Evolutionary conservation across 1,139 yeast species (phyloP).

Genomic region (Yamadazyma epiphylla): DNA sequence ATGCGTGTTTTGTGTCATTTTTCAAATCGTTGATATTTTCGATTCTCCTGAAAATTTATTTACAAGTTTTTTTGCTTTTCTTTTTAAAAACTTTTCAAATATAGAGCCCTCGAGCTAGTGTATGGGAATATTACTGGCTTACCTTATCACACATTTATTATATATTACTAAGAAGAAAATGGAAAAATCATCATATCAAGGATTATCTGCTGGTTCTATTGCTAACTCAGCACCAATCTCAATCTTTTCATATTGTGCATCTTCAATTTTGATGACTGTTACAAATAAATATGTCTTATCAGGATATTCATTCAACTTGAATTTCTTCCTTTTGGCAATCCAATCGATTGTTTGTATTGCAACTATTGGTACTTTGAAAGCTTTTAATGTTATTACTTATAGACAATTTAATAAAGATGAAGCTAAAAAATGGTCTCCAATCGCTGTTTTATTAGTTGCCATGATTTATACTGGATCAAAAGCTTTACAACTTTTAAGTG

Average conservation of each 20-base stretch:
- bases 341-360: conserved; percentile 80
- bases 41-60: no score
- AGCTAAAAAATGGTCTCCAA: conserved; percentile 94
- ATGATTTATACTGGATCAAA: conserved; percentile 97
- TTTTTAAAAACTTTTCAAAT: no score
- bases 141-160: conserved; percentile 33
- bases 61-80: no score
- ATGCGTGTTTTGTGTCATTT: no score
- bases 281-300: conserved; percentile 93
- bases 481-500: conserved; percentile 85
- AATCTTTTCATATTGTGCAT: conserved; percentile 79
- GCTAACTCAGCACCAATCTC: conserved; percentile 86
- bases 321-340: conserved; percentile 79
- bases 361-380: conserved; percentile 68
- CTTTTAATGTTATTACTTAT: conserved; percentile 74
- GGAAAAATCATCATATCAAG: conserved; percentile 31
- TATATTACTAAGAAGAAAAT: conserved; percentile 31
- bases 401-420: conserved; percentile 82
- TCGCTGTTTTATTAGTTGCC: conserved; percentile 78
- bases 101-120: conserved; percentile 9
- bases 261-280: conserved; percentile 96
- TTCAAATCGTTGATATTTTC: no score
- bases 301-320: conserved; percentile 75
- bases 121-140: conserved; percentile 44
- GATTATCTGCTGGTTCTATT: conserved; percentile 28